Evolutionary conservation across 495 filamentous ascomycete genomes (phyloP).

Genomic region (Amniculicola lignicola): DNA sequence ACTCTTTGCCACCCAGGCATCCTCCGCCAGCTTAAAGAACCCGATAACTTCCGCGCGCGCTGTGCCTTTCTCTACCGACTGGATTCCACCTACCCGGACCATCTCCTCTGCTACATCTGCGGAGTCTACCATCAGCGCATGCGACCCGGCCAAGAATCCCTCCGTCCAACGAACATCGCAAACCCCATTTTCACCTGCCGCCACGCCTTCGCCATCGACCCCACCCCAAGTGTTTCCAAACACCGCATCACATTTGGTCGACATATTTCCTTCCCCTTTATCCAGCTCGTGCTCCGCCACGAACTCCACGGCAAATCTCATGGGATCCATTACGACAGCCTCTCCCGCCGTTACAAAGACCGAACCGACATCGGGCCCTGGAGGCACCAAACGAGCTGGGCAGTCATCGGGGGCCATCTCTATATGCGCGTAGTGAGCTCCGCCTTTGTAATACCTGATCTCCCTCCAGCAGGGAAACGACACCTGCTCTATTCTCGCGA

Average conservation of each 20-base stretch:
- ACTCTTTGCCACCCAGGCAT: too few species aligned
- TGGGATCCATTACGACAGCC: constrained; percentile 45
- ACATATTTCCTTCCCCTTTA: constrained; percentile 52
- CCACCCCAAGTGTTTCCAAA: too few species aligned
- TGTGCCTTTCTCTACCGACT: constrained; percentile 49
- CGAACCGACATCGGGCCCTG: constrained; percentile 46
- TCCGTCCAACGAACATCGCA: constrained; percentile 48
- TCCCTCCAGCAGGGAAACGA: constrained; percentile 48
- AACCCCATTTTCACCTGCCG: constrained; percentile 56
- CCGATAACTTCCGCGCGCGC: constrained; percentile 44
- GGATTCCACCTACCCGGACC: constrained; percentile 48
- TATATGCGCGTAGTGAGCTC: constrained; percentile 53
- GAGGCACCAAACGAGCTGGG: constrained; percentile 51
- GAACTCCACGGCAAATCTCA: constrained; percentile 44
- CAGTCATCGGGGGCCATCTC: constrained; percentile 50
- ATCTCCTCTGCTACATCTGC: constrained; percentile 59
- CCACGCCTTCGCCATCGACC: constrained; percentile 43
- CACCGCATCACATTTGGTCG: constrained; percentile 53
- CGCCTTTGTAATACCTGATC: constrained; percentile 45
- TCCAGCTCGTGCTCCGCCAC: constrained; percentile 51
- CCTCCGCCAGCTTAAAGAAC: too few species aligned
- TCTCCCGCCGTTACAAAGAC: constrained; percentile 52
- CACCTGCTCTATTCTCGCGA: constrained; percentile 56
- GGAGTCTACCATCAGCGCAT: constrained; percentile 51
- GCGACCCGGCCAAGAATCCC: constrained; percentile 48